Evolutionary conservation across 345 rosid species (phyloP).

Genomic region (Acer yangbiense): DNA sequence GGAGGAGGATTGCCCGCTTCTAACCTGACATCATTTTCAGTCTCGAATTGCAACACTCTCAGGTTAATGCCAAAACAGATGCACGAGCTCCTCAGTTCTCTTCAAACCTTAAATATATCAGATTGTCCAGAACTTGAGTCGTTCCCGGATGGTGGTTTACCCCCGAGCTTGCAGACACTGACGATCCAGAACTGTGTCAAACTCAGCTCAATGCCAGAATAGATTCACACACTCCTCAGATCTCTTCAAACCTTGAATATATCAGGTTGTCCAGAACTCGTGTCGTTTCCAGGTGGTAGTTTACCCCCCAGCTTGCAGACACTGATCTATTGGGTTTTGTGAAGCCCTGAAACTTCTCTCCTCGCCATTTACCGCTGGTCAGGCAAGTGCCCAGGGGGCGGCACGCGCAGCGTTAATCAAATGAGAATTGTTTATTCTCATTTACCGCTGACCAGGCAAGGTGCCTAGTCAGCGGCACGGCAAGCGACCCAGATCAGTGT

Average conservation of each 20-base stretch:
- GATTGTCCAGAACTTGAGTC: neutral
- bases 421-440: no score
- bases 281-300: neutral
- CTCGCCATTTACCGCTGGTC: no score
- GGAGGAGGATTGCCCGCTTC: conserved; percentile 1
- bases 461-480: no score
- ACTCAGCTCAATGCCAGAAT: neutral
- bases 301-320: neutral
- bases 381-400: no score
- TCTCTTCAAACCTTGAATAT: neutral
- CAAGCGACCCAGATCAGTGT: no score
- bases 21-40: conserved; percentile 13
- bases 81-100: neutral
- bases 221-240: neutral
- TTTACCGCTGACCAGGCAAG: no score
- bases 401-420: no score
- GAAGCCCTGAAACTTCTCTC: no score
- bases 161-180: neutral
- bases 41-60: conserved; percentile 26
- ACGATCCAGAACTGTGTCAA: neutral
- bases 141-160: neutral
- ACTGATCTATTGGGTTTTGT: no score
- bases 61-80: neutral
- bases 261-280: neutral
- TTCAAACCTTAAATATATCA: neutral